Base-by-base conservation (phyloP, 1,284 basidiomycete species). In the Marasmius fiardii region DNA sequence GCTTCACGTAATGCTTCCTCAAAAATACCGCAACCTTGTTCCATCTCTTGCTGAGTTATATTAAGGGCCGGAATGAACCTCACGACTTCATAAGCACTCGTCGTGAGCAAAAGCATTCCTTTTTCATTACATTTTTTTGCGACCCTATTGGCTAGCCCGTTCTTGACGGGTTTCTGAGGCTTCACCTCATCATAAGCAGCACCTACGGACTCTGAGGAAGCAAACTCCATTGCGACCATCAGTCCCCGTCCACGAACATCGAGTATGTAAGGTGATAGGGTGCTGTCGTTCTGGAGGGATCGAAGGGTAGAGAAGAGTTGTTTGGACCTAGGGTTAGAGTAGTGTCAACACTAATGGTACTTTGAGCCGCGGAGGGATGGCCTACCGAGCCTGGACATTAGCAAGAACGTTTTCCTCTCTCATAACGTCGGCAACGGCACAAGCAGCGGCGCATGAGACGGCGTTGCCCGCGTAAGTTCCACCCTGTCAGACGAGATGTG, bases 391-490 rank as follows among this genome's bases (percentile, higher is more conserved):
- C 51, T 81, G 73, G 45, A 94, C 93, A 66, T 96, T 96, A 10
- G 81, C 82, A 35, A 93, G 76, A 50, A 95, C 79, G 23, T 86
- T 83, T 64, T 93, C 92, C 59, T 90, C 85, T 59, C 74, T 75
- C 72, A 96, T 86, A 1, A 81, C 88, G 53, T 95, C 86, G 33
- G 81, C 81, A 33, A 92, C 89, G 0, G 93, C 93, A 39, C 88
- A 78, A 11, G 86, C 93, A 16, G 94, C 94, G 0, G 94, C 94
- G 67, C 93, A 96, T 0, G 90, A 78, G 0, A 96, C 90, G 0
- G 91, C 87, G 66, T 95, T 96, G 28, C 94, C 94, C 10, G 90
- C 90, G 64, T 95, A 95, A 2, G 93, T 95, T 18, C 93, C 93
- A 26, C 93, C 92, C 87, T 88, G 61, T 45, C 21, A 6, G 28